Conservation (phyloP, 345 rosid species). For the Limnanthes douglasii region DNA sequence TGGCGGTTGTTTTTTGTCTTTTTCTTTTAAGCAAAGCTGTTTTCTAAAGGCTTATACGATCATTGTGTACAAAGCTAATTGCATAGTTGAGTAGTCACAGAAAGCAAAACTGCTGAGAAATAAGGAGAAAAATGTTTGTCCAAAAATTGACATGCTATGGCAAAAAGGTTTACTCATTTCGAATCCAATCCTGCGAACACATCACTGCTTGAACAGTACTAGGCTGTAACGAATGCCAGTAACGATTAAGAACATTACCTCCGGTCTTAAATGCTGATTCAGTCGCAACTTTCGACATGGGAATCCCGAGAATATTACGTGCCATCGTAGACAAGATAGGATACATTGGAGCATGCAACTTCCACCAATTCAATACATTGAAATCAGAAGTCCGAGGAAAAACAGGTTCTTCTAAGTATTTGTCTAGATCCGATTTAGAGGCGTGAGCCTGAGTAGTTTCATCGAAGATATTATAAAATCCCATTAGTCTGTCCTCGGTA, state of each 20-base stretch:
- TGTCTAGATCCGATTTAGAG: slow-evolving; percentile 46
- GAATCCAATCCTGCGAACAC: slow-evolving; percentile 80
- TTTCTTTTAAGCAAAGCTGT: no score
- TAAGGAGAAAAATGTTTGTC: no score
- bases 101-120: no score
- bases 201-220: slow-evolving; percentile 57
- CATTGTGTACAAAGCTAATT: no score
- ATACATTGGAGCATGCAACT: slow-evolving; percentile 60
- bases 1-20: no score
- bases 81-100: no score
- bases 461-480: slow-evolving; percentile 44
- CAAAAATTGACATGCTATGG: no score
- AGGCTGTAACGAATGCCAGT: slow-evolving; percentile 37
- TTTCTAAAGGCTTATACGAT: no score
- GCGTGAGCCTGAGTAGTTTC: slow-evolving; percentile 35
- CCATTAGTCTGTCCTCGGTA: slow-evolving; percentile 36
- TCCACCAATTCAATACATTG: slow-evolving; percentile 71
- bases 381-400: slow-evolving; percentile 61
- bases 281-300: slow-evolving; percentile 35
- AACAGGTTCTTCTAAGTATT: slow-evolving; percentile 74
- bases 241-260: slow-evolving; percentile 29
- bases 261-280: slow-evolving; percentile 23
- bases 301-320: slow-evolving; percentile 42
- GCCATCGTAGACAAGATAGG: slow-evolving; percentile 80
- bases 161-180: no score